Percentiles rank a stretch among this genome's conserved stretches.
These are phyloP conservation scores for Lachnellula cervina DNA, from an alignment of 2,329 filamentous ascomycete species.

Conservation along the genomic window DNA sequence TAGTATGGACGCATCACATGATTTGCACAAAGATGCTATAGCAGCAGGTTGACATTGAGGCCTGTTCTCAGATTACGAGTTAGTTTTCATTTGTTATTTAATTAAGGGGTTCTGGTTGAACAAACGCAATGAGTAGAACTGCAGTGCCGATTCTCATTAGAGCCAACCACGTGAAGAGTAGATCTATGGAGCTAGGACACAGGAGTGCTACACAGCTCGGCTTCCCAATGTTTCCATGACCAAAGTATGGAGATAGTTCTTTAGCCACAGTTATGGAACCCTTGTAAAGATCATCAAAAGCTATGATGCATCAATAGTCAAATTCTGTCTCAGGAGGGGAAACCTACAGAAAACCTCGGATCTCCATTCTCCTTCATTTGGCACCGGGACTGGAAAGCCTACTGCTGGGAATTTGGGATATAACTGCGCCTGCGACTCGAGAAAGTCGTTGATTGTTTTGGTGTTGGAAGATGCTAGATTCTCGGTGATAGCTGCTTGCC, in stretches of 20 bases:
- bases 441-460: conserved; percentile 46
- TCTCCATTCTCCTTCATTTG: conserved; percentile 9
- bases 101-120: not conserved
- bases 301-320: not conserved
- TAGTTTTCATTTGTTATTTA: not conserved
- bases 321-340: not conserved
- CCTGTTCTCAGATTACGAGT: conserved; percentile 25
- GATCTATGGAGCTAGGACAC: conserved; percentile 50
- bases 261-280: not conserved
- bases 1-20: conserved; percentile 42
- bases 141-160: conserved; percentile 51
- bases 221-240: not conserved
- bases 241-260: not conserved
- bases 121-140: conserved; percentile 52
- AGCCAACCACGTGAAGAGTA: conserved; percentile 56
- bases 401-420: conserved; percentile 41
- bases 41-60: conserved; percentile 43
- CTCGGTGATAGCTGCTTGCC: conserved; percentile 41
- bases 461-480: conserved; percentile 42
- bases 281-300: not conserved
- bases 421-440: conserved; percentile 42
- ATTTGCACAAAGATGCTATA: conserved; percentile 48
- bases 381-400: conserved; percentile 43
- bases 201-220: conserved; percentile 44
- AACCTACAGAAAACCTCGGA: conserved; percentile 13